A percentile compares a stretch with the other conserved stretches of the same genome.
Evolutionary conservation across 148 eudicot species (phyloP).

Genomic region (Vaccinium corymbosum): DNA sequence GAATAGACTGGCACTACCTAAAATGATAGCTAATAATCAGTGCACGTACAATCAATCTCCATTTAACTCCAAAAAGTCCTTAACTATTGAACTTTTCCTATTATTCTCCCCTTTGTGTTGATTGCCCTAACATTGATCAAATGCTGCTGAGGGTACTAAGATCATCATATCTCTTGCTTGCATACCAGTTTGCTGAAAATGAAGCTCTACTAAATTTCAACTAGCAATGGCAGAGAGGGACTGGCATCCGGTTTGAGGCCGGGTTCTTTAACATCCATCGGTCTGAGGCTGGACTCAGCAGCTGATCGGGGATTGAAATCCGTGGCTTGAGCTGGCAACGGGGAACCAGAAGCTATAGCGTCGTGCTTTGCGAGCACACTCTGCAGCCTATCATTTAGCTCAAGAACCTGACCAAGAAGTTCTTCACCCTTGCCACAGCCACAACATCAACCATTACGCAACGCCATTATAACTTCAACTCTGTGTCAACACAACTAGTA

Average conservation of each 20-base stretch:
- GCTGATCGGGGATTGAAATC: constrained; percentile 14
- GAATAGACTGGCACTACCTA: background rate
- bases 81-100: background rate
- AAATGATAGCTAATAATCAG: background rate
- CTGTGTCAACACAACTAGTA: no score
- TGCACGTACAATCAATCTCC: background rate
- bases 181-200: background rate
- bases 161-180: background rate
- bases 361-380: constrained; percentile 72
- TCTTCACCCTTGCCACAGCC: constrained; percentile 61
- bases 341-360: constrained; percentile 72
- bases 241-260: constrained; percentile 23
- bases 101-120: no score
- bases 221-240: constrained; percentile 28
- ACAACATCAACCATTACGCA: constrained; percentile 15
- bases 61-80: background rate
- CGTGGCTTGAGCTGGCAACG: constrained; percentile 42
- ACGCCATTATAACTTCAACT: no score
- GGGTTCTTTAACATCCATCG: constrained; percentile 27
- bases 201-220: background rate
- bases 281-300: constrained; percentile 31
- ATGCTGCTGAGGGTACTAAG: no score
- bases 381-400: constrained; percentile 75
- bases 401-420: constrained; percentile 78
- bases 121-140: no score